Conservation (phyloP, 108 stramenopile species). For the Poteriospumella lacustris region DNA sequence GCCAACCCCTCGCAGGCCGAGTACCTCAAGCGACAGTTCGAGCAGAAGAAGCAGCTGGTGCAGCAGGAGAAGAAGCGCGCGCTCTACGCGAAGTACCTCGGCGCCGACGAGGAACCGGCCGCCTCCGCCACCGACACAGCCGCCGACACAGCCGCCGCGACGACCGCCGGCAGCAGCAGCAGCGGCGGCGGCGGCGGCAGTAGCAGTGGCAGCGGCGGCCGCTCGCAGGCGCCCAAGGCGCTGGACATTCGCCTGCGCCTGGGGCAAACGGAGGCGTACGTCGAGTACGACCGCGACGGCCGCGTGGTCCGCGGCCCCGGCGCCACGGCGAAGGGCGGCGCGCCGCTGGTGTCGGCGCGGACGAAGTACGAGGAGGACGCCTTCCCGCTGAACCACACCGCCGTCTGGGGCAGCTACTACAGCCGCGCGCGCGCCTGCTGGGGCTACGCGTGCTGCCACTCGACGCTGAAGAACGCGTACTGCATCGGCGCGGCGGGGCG, state of each 20-base stretch:
- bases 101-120: slow-evolving; percentile 69
- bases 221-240: slow-evolving; percentile 3
- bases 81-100: slow-evolving; percentile 89
- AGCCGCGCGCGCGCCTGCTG: slow-evolving; percentile 72
- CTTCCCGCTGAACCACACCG: slow-evolving; percentile 72
- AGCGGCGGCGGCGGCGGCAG: too few species aligned
- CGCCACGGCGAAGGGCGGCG: slow-evolving; percentile 37
- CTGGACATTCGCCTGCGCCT: slow-evolving; percentile 26
- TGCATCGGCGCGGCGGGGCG: slow-evolving; percentile 87
- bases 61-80: slow-evolving; percentile 67
- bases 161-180: too few species aligned
- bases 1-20: slow-evolving; percentile 92
- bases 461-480: slow-evolving; percentile 73
- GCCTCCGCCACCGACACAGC: too few species aligned
- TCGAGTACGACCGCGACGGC: slow-evolving; percentile 77
- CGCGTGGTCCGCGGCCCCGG: slow-evolving; percentile 49
- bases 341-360: slow-evolving; percentile 51
- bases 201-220: slow-evolving; percentile 48
- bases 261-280: slow-evolving; percentile 55
- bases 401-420: slow-evolving; percentile 95
- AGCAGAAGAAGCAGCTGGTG: slow-evolving; percentile 65
- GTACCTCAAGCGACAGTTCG: slow-evolving; percentile 74
- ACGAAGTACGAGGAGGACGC: slow-evolving; percentile 97
- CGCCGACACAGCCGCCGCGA: too few species aligned
- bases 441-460: slow-evolving; percentile 96